Evolutionary conservation across 495 filamentous ascomycete genomes (phyloP).

Genomic region (Annulohypoxylon moriforme): DNA sequence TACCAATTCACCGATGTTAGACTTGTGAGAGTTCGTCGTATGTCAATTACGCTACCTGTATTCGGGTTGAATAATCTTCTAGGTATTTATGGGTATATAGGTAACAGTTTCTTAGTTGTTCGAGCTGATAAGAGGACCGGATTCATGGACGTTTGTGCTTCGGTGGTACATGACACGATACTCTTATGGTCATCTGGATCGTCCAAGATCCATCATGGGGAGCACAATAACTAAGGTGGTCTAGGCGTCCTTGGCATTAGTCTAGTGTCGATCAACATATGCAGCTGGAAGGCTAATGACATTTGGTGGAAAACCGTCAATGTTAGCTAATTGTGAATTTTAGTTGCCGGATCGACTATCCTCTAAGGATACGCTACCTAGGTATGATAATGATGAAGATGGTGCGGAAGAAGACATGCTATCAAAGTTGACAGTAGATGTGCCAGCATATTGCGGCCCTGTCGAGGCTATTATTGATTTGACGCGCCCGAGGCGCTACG

Average conservation of each 20-base stretch:
- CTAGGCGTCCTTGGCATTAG: background rate
- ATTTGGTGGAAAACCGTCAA: background rate
- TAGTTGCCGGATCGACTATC: conserved; percentile 9
- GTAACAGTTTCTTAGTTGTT: no score
- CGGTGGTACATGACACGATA: background rate
- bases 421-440: conserved; percentile 7
- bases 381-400: conserved; percentile 1
- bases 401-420: conserved; percentile 9
- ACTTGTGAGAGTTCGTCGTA: no score
- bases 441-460: conserved; percentile 16
- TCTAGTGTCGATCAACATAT: background rate
- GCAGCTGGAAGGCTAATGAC: background rate
- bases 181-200: background rate
- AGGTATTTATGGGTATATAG: no score
- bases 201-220: background rate
- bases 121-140: background rate
- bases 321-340: background rate
- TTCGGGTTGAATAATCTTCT: no score
- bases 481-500: conserved; percentile 12
- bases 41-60: no score
- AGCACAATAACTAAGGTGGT: background rate
- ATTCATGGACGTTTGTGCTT: background rate
- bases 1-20: no score
- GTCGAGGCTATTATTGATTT: conserved; percentile 17
- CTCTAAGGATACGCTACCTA: conserved; percentile 3